Conservation (phyloP, 805 yeast genomes). For the Candida sithepensis region DNA sequence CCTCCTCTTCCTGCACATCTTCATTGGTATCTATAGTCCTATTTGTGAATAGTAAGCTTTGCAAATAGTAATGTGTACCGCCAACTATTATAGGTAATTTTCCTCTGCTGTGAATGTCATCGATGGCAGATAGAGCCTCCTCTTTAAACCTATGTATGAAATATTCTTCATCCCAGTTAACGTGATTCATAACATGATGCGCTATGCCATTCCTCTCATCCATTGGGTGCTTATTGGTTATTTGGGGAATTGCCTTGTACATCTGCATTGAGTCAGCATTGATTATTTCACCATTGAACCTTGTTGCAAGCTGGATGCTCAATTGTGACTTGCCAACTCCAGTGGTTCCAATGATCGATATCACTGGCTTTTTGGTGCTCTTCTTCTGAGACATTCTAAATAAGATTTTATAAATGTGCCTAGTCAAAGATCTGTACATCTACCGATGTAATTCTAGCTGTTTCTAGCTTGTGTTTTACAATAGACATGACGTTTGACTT, state of each 20-base stretch:
- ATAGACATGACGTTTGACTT: too few relatives aligned
- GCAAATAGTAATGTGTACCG: slow-evolving; percentile 93
- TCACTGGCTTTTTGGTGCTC: slow-evolving; percentile 13
- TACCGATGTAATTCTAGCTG: neutral
- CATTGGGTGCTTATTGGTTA: slow-evolving; percentile 90
- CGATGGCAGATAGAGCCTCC: slow-evolving; percentile 64
- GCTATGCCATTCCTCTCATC: slow-evolving; percentile 68
- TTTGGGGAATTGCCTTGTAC: slow-evolving; percentile 65
- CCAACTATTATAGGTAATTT: slow-evolving; percentile 89
- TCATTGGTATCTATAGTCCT: slow-evolving; percentile 47
- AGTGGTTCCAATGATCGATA: slow-evolving; percentile 67
- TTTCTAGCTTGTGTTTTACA: too few relatives aligned
- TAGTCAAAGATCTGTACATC: neutral
- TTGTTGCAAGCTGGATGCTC: slow-evolving; percentile 73
- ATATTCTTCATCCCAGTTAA: slow-evolving; percentile 77
- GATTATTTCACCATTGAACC: slow-evolving; percentile 80
- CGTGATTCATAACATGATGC: slow-evolving; percentile 88
- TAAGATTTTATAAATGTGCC: neutral
- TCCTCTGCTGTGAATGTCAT: slow-evolving; percentile 60
- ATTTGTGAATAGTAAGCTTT: slow-evolving; percentile 68
- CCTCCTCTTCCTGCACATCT: neutral
- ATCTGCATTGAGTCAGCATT: slow-evolving; percentile 98
- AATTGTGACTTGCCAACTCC: slow-evolving; percentile 96
- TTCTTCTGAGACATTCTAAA: neutral
- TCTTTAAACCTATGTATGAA: slow-evolving; percentile 71